Evolutionary conservation across 768 basidiomycete genomes (phyloP).

Genomic region (Daedaleopsis nitida): DNA sequence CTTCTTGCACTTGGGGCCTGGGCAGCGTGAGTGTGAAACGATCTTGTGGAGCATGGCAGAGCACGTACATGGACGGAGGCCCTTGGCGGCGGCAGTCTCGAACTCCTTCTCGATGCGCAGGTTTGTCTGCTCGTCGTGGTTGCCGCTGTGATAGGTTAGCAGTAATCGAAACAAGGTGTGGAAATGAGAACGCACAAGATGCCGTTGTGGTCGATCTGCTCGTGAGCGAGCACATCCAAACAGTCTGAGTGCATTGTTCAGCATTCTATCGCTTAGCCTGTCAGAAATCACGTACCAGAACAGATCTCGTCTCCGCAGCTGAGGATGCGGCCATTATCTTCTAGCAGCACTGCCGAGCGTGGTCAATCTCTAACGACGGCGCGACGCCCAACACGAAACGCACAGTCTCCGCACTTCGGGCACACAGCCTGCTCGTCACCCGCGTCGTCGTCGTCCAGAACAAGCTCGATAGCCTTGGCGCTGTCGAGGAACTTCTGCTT

Average conservation of each 20-base stretch:
- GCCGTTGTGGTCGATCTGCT: slow-evolving; percentile 56
- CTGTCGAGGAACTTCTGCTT: slow-evolving; percentile 51
- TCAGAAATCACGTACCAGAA: slow-evolving; percentile 40
- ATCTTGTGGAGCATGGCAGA: background rate
- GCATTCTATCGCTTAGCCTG: too few species aligned
- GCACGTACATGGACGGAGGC: slow-evolving; percentile 57
- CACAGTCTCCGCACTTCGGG: slow-evolving; percentile 68
- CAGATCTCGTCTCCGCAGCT: slow-evolving; percentile 71
- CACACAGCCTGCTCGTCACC: slow-evolving; percentile 52
- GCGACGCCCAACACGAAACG: background rate
- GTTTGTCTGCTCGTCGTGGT: slow-evolving; percentile 59
- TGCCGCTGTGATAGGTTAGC: slow-evolving; percentile 40
- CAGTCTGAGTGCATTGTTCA: slow-evolving; percentile 44
- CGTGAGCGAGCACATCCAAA: slow-evolving; percentile 51
- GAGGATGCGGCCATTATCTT: slow-evolving; percentile 59
- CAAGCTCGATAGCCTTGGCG: slow-evolving; percentile 45
- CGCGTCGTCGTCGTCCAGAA: slow-evolving; percentile 53
- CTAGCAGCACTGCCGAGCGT: slow-evolving; percentile 42
- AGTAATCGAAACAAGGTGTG: background rate
- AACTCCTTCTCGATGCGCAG: slow-evolving; percentile 54
- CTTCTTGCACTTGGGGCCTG: slow-evolving; percentile 70
- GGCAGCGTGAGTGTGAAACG: background rate
- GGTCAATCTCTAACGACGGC: background rate
- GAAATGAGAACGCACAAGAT: slow-evolving; percentile 49
- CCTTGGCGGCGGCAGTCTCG: slow-evolving; percentile 58